These are phyloP conservation scores for Gloeopeniophorella convolvens DNA, from an alignment of 768 basidiomycete genomes.

Conservation along the genomic window DNA sequence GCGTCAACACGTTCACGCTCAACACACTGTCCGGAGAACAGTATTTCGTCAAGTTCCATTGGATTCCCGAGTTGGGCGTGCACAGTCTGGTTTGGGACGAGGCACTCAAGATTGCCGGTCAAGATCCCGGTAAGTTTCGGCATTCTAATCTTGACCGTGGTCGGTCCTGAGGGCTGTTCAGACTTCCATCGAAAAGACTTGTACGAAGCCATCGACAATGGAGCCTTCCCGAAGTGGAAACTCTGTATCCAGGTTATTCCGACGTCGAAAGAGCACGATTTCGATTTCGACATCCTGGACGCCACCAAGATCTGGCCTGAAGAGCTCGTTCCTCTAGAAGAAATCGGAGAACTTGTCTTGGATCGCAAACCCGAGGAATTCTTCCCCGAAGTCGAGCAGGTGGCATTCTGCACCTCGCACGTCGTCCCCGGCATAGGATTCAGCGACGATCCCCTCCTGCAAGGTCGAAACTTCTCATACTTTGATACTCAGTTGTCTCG, in stretches of 20 bases:
- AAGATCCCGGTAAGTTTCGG: conserved; percentile 59
- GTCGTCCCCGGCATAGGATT: conserved; percentile 52
- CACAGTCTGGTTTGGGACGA: conserved; percentile 89
- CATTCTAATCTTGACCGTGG: background rate
- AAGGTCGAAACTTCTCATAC: conserved; percentile 83
- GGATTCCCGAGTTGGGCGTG: conserved; percentile 73
- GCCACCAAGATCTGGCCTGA: conserved; percentile 85
- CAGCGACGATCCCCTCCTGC: conserved; percentile 74
- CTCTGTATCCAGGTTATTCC: conserved; percentile 70
- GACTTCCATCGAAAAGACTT: conserved; percentile 79
- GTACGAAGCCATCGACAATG: conserved; percentile 71
- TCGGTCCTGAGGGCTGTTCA: background rate
- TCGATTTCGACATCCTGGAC: conserved; percentile 85
- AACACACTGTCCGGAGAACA: conserved; percentile 59
- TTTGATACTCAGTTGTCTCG: conserved; percentile 80
- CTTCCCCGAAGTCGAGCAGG: conserved; percentile 85
- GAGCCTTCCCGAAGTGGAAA: conserved; percentile 69
- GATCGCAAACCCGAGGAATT: conserved; percentile 63
- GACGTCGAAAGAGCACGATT: conserved; percentile 67
- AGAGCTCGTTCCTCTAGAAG: conserved; percentile 68
- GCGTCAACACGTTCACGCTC: conserved; percentile 81
- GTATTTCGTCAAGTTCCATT: conserved; percentile 87
- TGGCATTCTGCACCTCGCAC: conserved; percentile 74
- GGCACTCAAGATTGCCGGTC: conserved; percentile 72
- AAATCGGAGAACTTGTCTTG: conserved; percentile 70